Base-by-base conservation (phyloP, 805 yeast genomes). In the Candida nanaspora region DNA sequence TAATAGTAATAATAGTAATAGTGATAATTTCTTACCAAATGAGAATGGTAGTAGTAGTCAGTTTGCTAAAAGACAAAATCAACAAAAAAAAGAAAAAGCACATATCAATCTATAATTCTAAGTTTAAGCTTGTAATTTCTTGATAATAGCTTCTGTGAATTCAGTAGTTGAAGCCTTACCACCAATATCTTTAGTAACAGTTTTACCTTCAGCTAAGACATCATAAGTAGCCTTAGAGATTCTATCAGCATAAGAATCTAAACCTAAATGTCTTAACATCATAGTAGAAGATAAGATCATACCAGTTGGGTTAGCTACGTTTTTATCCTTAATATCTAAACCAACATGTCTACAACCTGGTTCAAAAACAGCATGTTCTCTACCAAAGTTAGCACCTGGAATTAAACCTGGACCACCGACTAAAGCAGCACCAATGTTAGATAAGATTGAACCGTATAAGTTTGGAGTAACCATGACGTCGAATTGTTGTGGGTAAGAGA, bases 261-360 rank as follows among this genome's bases (percentile, higher is more conserved):
- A 75, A 51, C 97, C 97, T 61, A 91, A 77, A 69, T 91, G 98
- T 72, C 96, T 86, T 71, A 91, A 78, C 82, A 91, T 67, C 83
- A 91, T 80, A 49, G 89, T 70, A 35, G 96, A 78, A 45, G 96
- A 86, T 59, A 93, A 74, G 57, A 91, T 84, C 91, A 91, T 84
- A 54, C 96, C 98, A 47, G 97, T 86, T 64, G 98, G 98, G 80
- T 91, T 91, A 50, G 98, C 98, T 49, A 86, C 76, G 74, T 87
- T 85, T 69, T 86, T 78, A 62, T 95, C 97, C 75, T 86, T 76
- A 65, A 93, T 86, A 68, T 91, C 97, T 56, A 91, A 76, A 69
- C 98, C 98, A 59, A 89, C 98, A 74, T 89, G 98, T 78, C 98
- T 86, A 72, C 97, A 89, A 70, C 98, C 98, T 58, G 98, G 98